Base-by-base conservation (phyloP, 2,329 filamentous ascomycete species). In the Tolypocladium ovalisporum region DNA sequence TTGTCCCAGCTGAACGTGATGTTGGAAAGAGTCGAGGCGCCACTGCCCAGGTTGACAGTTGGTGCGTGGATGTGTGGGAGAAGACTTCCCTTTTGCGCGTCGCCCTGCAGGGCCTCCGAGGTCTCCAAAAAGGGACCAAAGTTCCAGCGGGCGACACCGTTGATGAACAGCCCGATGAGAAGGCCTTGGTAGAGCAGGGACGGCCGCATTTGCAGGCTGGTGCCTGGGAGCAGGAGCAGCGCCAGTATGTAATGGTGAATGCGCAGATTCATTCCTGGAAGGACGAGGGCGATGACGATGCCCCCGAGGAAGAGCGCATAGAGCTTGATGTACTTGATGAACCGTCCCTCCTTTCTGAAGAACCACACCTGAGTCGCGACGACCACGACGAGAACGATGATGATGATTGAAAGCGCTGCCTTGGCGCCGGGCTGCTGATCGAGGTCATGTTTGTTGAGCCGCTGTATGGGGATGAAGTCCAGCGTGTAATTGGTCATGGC, bases 211-310 rank as follows among this genome's bases (percentile, higher is more conserved):
- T 96, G 92, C 71, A 97, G 85, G 56, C 84, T 86, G 0, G 94
- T 97, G 0, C 92, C 94, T 0, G 92, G 90, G 6, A 97, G 81
- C 0, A 99, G 80, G 0, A 97, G 77, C 17, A 99, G 81, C 1
- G 87, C 91, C 5, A 97, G 78, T 62, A 97, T 89, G 69, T 97
- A 99, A 71, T 99, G 94, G 68, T 99, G 94, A 57, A 99, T 91
- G 37, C 94, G 86, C 54, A 99, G 79, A 60, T 85, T 88, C 55
- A 96, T 83, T 9, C 85, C 82, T 0, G 93, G 93, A 7, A 96
- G 73, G 1, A 81, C 75, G 15, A 96, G 77, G 37, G 88, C 80
- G 54, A 91, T 73, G 35, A 94, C 67, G 39, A 97, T 82, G n/a
- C 77, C 78, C 2, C 76, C 68, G 2, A 84, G 74, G 61, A 96